Evolutionary conservation across 2,329 filamentous ascomycete genomes (phyloP).

Genomic region (Neonectria neomacrospora): DNA sequence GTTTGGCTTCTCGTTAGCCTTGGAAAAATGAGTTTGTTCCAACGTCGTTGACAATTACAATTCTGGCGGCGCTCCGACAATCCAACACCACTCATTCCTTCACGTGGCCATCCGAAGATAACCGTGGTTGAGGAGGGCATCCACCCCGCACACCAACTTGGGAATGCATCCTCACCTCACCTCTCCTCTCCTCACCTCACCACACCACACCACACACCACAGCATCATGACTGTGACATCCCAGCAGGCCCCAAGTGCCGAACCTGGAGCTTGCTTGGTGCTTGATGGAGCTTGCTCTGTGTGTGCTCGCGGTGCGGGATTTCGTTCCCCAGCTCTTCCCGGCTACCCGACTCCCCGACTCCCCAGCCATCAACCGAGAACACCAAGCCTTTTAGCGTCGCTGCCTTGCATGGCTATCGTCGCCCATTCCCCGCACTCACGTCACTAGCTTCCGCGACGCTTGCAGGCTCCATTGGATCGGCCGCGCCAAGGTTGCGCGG

Average conservation of each 20-base stretch:
- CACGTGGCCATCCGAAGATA: slow-evolving; percentile 37
- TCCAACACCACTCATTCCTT: slow-evolving; percentile 33
- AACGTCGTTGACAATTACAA: slow-evolving; percentile 21
- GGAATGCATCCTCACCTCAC: slow-evolving; percentile 7
- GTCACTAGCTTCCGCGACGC: slow-evolving; percentile 30
- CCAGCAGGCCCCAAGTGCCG: slow-evolving; percentile 5
- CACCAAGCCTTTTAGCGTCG: slow-evolving; percentile 41
- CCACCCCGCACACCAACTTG: slow-evolving; percentile 12
- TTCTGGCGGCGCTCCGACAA: slow-evolving; percentile 15
- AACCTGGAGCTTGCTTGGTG: not conserved
- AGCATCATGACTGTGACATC: not conserved
- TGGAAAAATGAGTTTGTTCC: not conserved
- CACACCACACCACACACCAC: not conserved
- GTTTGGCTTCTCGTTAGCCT: not conserved
- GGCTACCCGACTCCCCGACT: too few species aligned
- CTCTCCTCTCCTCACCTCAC: not conserved
- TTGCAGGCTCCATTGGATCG: slow-evolving; percentile 34
- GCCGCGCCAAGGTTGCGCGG: slow-evolving; percentile 14
- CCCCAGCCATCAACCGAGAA: slow-evolving; percentile 14
- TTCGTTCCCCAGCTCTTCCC: slow-evolving; percentile 18
- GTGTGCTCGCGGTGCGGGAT: slow-evolving; percentile 10
- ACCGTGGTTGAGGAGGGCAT: not conserved
- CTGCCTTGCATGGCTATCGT: slow-evolving; percentile 32
- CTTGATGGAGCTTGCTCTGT: too few species aligned
- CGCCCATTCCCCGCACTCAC: slow-evolving; percentile 40